Evolutionary conservation across 192 early-diverging fungal species (phyloP).

Genomic region (Phycomyces nitens): DNA sequence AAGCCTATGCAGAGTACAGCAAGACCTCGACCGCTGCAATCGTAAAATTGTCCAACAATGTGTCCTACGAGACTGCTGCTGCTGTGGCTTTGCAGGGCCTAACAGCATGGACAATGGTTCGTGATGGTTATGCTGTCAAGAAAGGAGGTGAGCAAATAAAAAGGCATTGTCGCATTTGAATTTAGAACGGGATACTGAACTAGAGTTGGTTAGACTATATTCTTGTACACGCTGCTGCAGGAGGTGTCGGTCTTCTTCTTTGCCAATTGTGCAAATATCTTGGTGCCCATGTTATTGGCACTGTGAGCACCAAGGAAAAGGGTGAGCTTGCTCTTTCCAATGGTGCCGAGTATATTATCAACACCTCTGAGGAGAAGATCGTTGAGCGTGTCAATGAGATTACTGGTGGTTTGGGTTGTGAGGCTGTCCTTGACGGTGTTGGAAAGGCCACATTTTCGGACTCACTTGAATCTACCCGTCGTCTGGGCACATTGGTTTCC

Average conservation of each 20-base stretch:
- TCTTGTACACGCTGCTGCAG: slow-evolving; percentile 87
- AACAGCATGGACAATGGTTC: slow-evolving; percentile 75
- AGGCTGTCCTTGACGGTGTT: slow-evolving; percentile 88
- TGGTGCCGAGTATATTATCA: slow-evolving; percentile 72
- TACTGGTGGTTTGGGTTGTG: slow-evolving; percentile 68
- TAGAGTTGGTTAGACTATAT: slow-evolving; percentile 56
- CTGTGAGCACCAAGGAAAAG: slow-evolving; percentile 71
- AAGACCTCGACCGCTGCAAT: slow-evolving; percentile 36
- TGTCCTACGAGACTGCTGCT: slow-evolving; percentile 60
- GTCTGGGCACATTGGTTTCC: slow-evolving; percentile 69
- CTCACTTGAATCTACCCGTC: slow-evolving; percentile 59
- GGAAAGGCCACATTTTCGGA: slow-evolving; percentile 84
- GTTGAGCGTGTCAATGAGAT: slow-evolving; percentile 66
- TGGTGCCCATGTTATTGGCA: slow-evolving; percentile 89
- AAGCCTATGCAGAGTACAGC: slow-evolving; percentile 77
- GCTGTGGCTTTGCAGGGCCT: slow-evolving; percentile 75
- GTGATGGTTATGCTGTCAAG: slow-evolving; percentile 67
- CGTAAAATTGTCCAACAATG: slow-evolving; percentile 45
- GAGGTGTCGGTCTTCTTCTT: slow-evolving; percentile 80
- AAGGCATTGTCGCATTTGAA: background rate
- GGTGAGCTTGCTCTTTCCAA: slow-evolving; percentile 51
- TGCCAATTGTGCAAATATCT: slow-evolving; percentile 69
- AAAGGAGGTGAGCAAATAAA: slow-evolving; percentile 32
- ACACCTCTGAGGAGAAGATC: slow-evolving; percentile 68
- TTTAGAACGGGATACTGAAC: background rate